Percentiles rank a stretch among this genome's conserved stretches.
Conservation (phyloP, 2,329 filamentous ascomycete genomes). For the Alternaria alternata region DNA sequence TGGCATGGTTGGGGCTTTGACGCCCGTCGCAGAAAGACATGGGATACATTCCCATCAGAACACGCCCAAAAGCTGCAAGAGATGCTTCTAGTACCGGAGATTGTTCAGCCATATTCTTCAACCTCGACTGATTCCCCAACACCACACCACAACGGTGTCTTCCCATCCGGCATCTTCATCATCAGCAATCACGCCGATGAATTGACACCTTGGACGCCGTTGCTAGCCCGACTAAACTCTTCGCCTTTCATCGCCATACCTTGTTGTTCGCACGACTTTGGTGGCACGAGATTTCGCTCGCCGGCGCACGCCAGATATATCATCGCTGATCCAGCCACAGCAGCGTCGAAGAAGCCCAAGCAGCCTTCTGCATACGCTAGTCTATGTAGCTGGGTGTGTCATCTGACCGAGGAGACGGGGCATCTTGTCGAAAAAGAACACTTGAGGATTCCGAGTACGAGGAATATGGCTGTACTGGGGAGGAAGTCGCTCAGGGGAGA, state of each 20-base stretch:
- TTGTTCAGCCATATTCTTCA: constrained; percentile 36
- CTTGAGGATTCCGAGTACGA: constrained; percentile 88
- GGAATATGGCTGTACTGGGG: constrained; percentile 84
- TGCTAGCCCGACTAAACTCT: constrained; percentile 77
- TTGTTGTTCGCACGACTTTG: constrained; percentile 90
- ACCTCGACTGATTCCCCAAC: constrained; percentile 34
- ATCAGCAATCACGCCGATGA: constrained; percentile 98
- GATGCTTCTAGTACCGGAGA: constrained; percentile 66
- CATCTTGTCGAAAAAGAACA: constrained; percentile 83
- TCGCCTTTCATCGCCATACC: constrained; percentile 92
- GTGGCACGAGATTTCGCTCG: constrained; percentile 76
- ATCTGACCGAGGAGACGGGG: constrained; percentile 74
- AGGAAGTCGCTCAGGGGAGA: constrained; percentile 59
- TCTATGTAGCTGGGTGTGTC: constrained; percentile 78
- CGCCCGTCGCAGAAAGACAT: constrained; percentile 83
- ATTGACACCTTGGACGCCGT: constrained; percentile 92
- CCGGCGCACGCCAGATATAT: constrained; percentile 37
- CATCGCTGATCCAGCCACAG: constrained; percentile 23
- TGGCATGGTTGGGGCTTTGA: constrained; percentile 92
- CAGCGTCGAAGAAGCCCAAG: constrained; percentile 38
- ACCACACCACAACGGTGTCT: constrained; percentile 66
- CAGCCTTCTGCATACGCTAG: constrained; percentile 79
- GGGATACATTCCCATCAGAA: constrained; percentile 71
- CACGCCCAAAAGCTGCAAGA: constrained; percentile 64
- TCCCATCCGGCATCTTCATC: constrained; percentile 81